Base-by-base conservation (phyloP, 352 stramenopile genomes). In the Phytophthora pistaciae region DNA sequence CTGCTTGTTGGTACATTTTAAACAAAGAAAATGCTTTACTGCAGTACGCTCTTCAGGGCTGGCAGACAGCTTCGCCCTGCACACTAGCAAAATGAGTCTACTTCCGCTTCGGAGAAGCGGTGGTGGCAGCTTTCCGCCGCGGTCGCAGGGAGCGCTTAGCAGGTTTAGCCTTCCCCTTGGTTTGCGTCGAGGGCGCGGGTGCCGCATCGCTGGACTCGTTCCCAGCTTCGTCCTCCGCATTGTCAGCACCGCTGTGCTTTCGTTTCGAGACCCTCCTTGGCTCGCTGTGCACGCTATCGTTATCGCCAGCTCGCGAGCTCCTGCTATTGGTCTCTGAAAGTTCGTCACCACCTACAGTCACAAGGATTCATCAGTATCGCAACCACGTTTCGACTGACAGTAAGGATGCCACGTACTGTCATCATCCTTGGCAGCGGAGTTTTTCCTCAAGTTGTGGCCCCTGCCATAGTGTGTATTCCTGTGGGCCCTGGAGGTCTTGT, bases 61-160 rank as follows among this genome's bases (percentile, higher is more conserved):
- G 33, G 27, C 25, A 55, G 2, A 36, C 29, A 20, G 40, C 40
- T 27, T 54, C 14, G 64, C 16, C 40, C 57, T 52, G 57, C 54
- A 59, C 27, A 27, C 27, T 58, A 66, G 42, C 68, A 75, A 71
- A 70, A 72, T 55, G 31, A n/a, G 46, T 74, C 56, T 74, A 74
- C 66, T 74, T 75, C 25, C 61, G 71, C 65, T 74, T 82, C 48
- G 82, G 82, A 74, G 83, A 88, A 54, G 64, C 70, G 27, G 77
- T 74, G 21, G 74, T 74, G 21, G 74, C 58, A 60, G 78, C 78
- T 64, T 79, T 81, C 49, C 85, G 78, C 55, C 85, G 79, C 8
- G 85, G 85, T 54, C 85, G 85, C 55, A 92, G 78, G 29, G 82
- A 91, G 27, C 85, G 85, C 36, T 75, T 78, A n/a, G 54, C 56